Base-by-base conservation (phyloP, 2,329 filamentous ascomycete species). In the Coniochaeta prunicola region DNA sequence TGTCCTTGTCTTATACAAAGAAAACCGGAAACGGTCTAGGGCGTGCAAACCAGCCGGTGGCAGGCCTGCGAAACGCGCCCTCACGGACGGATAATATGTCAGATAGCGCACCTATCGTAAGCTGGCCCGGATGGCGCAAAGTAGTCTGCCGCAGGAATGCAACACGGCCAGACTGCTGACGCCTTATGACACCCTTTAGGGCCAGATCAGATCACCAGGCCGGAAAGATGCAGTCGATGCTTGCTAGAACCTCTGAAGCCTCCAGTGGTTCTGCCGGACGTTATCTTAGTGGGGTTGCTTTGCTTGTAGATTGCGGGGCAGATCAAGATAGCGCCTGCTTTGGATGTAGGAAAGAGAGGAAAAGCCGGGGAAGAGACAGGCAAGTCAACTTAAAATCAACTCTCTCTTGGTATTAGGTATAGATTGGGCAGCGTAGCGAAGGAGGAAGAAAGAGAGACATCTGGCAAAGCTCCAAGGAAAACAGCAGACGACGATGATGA, bases 21-120 rank as follows among this genome's bases (percentile, higher is more conserved):
- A 28, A 50, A 30, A 50, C 3, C 45, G 24, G 12, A 50, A 50
- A 21, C 3, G 45, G 21, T 50, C 24, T n/a, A 50, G 45, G 26
- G 21, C 26, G 40, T 28, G 45, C 45, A 50, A 30, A 26, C 24
- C 45, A n/a, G 24, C 45, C 45, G 45, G 30, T 13, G 45, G 45
- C 21, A 26, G 24, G 45, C 21, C 4, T 26, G 45, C 21, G 24
- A 50, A 6, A 50, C 45, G 45, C 45, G 45, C 45, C 45, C 30
- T 9, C 24, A 50, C 24, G 45, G 45, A 12, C 45, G 45, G 45
- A 28, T 50, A 50, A 55, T 55, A 33, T 55, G 33, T 36, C 33
- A 55, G 53, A 55, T 55, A 55, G 53, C 53, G 30, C 53, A 55
- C 53, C 53, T 55, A 36, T 54, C 30, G 53, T 24, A 36, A 36